Evolutionary conservation across 345 rosid species (phyloP).

Genomic region (Ricinus communis): DNA sequence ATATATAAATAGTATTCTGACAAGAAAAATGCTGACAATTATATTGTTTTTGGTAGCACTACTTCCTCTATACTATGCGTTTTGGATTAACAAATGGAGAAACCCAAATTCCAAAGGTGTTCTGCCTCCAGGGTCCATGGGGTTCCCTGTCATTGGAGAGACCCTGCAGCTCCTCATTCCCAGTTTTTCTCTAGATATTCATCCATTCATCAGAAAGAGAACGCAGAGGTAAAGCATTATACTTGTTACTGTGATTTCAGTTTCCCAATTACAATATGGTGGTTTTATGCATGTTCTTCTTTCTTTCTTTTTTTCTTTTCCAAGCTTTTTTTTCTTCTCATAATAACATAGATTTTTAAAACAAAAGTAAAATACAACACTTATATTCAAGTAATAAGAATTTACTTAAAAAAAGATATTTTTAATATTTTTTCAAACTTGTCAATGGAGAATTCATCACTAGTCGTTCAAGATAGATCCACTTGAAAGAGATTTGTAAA

Average conservation of each 20-base stretch:
- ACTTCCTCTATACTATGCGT: not conserved
- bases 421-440: too few species aligned
- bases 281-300: too few species aligned
- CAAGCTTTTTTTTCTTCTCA: too few species aligned
- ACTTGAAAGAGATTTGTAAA: too few species aligned
- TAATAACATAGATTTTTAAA: too few species aligned
- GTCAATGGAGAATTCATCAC: too few species aligned
- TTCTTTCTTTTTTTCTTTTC: too few species aligned
- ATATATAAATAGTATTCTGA: not conserved
- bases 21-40: not conserved
- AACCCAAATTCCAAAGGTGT: not conserved
- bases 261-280: too few species aligned
- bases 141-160: slow-evolving; percentile 7
- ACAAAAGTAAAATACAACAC: too few species aligned
- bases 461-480: too few species aligned
- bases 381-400: too few species aligned
- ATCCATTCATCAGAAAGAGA: slow-evolving; percentile 10
- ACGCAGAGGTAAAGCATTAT: not conserved
- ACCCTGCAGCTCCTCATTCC: not conserved
- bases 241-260: not conserved
- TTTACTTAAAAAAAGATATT: too few species aligned
- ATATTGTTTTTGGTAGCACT: not conserved
- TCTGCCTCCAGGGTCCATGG: slow-evolving; percentile 15
- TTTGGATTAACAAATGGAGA: slow-evolving; percentile 10
- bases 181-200: slow-evolving; percentile 6